A percentile compares a stretch with the other conserved stretches of the same genome.
These are phyloP conservation scores for Yamagishiella unicocca DNA, from an alignment of 139 green algal species.

Conservation along the genomic window DNA sequence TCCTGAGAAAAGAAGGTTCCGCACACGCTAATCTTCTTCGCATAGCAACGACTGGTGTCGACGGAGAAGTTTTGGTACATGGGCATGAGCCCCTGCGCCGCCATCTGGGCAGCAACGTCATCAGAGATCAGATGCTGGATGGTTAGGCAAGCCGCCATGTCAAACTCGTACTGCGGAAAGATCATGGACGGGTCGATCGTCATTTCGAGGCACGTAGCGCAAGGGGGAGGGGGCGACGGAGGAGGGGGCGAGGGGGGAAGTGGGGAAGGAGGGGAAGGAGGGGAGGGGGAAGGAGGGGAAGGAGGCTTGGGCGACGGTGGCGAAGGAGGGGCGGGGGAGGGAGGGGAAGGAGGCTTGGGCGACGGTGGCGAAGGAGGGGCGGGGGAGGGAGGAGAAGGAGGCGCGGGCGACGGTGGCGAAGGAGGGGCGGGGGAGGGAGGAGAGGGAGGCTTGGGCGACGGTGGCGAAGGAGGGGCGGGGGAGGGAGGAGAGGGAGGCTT, in stretches of 20 bases:
- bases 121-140: background rate
- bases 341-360: background rate
- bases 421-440: background rate
- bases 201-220: background rate
- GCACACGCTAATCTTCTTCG: background rate
- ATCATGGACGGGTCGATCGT: background rate
- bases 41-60: background rate
- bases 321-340: background rate
- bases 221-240: background rate
- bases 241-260: too few species aligned
- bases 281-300: background rate
- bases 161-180: background rate
- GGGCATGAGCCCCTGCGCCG: background rate
- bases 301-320: background rate
- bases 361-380: background rate
- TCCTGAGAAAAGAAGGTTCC: background rate
- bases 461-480: too few species aligned
- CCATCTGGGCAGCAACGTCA: background rate
- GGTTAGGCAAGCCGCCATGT: background rate
- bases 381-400: background rate
- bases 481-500: background rate
- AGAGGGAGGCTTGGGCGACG: too few species aligned
- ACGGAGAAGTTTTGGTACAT: background rate
- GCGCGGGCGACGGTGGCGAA: background rate
- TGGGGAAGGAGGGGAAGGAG: background rate